These are phyloP conservation scores for Pugionium cornutum DNA, from an alignment of 345 rosid species.

Conservation along the genomic window DNA sequence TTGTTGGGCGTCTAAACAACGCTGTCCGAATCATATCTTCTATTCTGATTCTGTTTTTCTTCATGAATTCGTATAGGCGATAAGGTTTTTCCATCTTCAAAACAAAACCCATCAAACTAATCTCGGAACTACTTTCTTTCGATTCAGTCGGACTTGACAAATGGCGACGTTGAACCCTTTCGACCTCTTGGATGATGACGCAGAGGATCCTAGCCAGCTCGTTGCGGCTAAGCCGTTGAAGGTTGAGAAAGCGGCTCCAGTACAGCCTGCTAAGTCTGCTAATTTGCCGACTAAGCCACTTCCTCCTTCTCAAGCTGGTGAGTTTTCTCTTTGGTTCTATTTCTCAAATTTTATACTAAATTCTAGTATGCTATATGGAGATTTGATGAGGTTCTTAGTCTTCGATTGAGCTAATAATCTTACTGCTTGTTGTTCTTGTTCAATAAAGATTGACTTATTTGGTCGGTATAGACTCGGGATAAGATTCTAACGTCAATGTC, in stretches of 20 bases:
- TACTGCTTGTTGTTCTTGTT: not conserved
- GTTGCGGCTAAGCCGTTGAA: conserved; percentile 59
- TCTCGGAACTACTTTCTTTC: not conserved
- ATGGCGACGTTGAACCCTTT: conserved; percentile 89
- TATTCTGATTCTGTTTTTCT: conserved; percentile 26
- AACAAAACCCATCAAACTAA: not conserved
- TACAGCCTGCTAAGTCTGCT: conserved; percentile 52
- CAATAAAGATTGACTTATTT: not conserved
- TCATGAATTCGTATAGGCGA: conserved; percentile 30
- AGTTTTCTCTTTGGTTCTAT: conserved; percentile 2
- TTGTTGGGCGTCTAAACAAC: conserved; percentile 37
- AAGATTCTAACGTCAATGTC: not conserved
- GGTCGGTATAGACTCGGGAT: not conserved
- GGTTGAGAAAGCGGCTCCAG: conserved; percentile 40
- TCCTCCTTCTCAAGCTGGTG: conserved; percentile 86
- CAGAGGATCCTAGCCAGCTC: conserved; percentile 62
- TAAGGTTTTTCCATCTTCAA: conserved; percentile 12
- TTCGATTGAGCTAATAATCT: not conserved
- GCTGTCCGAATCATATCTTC: conserved; percentile 33
- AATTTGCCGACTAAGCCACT: conserved; percentile 74
- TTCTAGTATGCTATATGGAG: not conserved
- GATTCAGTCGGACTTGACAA: conserved; percentile 15
- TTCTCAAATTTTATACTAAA: not conserved
- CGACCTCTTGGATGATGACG: conserved; percentile 70
- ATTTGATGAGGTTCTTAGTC: conserved; percentile 18